A percentile compares a stretch with the other conserved stretches of the same genome.
Conservation (phyloP, 345 rosid genomes). For the Lenwebbia sp. region DNA sequence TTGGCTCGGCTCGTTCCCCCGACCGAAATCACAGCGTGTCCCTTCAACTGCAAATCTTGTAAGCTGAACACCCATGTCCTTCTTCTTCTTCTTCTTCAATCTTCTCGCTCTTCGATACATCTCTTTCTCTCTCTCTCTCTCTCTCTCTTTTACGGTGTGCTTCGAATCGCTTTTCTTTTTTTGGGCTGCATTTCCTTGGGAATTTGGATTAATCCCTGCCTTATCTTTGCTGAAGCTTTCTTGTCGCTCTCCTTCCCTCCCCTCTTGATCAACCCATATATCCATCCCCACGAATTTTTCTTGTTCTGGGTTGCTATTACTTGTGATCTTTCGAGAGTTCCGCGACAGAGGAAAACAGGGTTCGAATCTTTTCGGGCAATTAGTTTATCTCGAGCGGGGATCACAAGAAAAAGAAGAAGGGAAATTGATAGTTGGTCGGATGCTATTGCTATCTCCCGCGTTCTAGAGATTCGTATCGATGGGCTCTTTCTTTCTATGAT, state of each 20-base stretch:
- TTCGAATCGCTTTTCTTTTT: neutral
- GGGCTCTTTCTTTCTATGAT: neutral
- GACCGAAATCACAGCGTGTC: constrained; percentile 41
- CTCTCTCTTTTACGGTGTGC: neutral
- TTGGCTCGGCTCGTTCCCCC: constrained; percentile 36
- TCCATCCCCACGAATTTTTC: neutral
- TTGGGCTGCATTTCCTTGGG: neutral
- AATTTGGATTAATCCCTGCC: neutral
- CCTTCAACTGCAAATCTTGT: constrained; percentile 14
- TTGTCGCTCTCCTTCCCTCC: neutral
- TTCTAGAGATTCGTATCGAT: neutral
- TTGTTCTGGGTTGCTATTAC: neutral
- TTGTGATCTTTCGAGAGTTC: neutral
- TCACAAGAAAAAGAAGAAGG: neutral
- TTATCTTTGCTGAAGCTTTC: neutral
- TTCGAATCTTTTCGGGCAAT: neutral
- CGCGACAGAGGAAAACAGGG: neutral
- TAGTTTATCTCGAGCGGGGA: neutral
- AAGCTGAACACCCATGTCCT: constrained; percentile 6
- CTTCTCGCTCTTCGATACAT: neutral
- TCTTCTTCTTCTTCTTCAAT: neutral
- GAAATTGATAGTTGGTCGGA: neutral
- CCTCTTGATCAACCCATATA: neutral
- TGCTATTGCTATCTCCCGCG: neutral
- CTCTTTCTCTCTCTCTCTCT: neutral